Evolutionary conservation across 2,329 filamentous ascomycete genomes (phyloP).

Genomic region (Stromatinia cepivora): DNA sequence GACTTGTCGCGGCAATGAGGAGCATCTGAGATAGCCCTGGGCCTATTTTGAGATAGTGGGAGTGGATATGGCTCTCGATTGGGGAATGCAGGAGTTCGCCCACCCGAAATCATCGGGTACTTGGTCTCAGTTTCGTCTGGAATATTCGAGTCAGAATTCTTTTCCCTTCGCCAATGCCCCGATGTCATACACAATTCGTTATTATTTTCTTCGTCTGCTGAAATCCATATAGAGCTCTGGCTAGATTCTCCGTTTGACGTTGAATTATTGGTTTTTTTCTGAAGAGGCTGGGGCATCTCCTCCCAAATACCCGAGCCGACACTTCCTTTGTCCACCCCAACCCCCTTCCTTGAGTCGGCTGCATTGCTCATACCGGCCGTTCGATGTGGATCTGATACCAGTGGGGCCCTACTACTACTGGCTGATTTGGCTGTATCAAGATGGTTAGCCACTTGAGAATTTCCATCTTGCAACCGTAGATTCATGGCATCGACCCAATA

Average conservation of each 20-base stretch:
- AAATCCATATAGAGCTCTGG: neutral
- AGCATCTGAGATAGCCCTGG: constrained; percentile 59
- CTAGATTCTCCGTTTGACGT: constrained; percentile 7
- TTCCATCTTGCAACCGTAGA: neutral
- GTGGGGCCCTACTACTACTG: neutral
- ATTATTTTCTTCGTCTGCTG: neutral
- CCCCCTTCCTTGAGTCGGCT: neutral
- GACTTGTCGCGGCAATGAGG: constrained; percentile 50
- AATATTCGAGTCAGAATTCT: neutral
- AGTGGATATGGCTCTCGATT: constrained; percentile 8
- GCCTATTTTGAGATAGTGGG: constrained; percentile 39
- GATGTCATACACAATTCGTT: neutral
- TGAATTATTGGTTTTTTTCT: neutral
- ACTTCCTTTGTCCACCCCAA: constrained; percentile 25
- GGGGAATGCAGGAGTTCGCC: constrained; percentile 3
- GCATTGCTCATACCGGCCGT: neutral
- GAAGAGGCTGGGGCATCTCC: constrained; percentile 26
- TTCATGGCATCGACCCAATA: constrained; percentile 55
- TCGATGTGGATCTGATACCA: neutral
- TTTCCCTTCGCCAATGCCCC: neutral
- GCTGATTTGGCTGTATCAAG: neutral
- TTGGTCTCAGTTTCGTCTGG: neutral
- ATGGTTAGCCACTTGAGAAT: neutral
- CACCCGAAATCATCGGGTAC: constrained; percentile 13
- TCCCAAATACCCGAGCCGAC: constrained; percentile 36